These are phyloP conservation scores for Leishmania guyanensis DNA, from an alignment of 208 protist species.

Conservation along the genomic window DNA sequence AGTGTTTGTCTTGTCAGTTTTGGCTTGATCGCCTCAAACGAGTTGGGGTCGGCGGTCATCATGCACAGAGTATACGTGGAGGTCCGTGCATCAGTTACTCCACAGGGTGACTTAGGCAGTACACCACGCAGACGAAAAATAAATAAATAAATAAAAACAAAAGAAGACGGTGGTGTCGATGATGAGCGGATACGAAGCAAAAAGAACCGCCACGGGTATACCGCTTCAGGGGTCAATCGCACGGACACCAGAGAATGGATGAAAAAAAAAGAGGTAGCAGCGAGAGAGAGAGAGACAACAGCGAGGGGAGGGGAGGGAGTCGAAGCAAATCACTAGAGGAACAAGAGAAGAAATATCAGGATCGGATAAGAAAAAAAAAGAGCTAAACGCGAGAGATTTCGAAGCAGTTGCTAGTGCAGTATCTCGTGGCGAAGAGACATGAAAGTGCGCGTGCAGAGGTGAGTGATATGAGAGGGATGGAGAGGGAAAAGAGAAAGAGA, in stretches of 20 bases:
- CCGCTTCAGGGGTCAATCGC: neutral
- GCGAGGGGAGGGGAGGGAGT: neutral
- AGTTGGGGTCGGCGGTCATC: constrained; percentile 40
- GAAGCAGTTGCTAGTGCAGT: neutral
- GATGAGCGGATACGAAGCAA: neutral
- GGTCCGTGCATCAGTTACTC: neutral
- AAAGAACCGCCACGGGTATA: neutral
- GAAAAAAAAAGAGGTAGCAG: neutral
- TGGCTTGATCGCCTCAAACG: constrained; percentile 59
- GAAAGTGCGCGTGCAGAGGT: neutral
- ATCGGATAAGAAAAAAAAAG: neutral
- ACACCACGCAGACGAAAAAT: neutral
- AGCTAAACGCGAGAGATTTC: neutral
- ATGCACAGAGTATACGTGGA: neutral
- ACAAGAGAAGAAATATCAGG: neutral
- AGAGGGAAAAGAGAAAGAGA: neutral
- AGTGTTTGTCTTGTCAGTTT: constrained; percentile 60
- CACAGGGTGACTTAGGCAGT: neutral
- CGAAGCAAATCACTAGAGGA: neutral
- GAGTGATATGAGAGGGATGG: too few relatives aligned
- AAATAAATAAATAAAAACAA: neutral
- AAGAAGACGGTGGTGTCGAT: neutral
- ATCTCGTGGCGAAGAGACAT: too few relatives aligned
- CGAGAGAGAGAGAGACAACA: neutral
- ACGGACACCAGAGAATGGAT: neutral